A percentile compares a stretch with the other conserved stretches of the same genome.
These are phyloP conservation scores for Hirschfeldia incana DNA, from an alignment of 345 rosid genomes.

Conservation along the genomic window DNA sequence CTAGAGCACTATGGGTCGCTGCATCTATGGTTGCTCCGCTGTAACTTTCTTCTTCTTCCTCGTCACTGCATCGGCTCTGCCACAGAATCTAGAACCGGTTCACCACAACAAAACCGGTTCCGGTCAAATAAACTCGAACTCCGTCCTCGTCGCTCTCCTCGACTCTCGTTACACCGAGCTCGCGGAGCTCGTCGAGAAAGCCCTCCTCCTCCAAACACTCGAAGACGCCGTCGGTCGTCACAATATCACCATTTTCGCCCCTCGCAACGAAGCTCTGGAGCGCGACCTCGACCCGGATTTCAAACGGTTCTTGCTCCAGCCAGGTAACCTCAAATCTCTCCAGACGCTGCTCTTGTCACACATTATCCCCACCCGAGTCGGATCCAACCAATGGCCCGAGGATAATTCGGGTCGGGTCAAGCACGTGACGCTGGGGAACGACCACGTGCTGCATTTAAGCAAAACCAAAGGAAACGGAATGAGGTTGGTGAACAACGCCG, in stretches of 20 bases:
- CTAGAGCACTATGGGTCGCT: constrained; percentile 40
- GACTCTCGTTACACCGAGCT: constrained; percentile 84
- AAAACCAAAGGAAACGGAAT: constrained; percentile 34
- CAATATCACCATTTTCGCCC: constrained; percentile 77
- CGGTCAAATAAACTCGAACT: constrained; percentile 69
- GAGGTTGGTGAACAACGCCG: constrained; percentile 47
- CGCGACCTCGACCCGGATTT: constrained; percentile 76
- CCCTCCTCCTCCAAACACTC: constrained; percentile 64
- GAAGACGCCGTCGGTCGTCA: constrained; percentile 64
- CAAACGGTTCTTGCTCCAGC: constrained; percentile 76
- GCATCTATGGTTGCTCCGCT: constrained; percentile 41
- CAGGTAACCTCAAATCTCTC: constrained; percentile 70
- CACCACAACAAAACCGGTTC: constrained; percentile 38
- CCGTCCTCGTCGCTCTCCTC: constrained; percentile 74
- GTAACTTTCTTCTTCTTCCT: constrained; percentile 17
- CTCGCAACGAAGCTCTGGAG: constrained; percentile 72
- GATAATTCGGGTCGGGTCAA: constrained; percentile 31
- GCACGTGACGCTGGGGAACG: constrained; percentile 38
- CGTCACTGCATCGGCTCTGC: constrained; percentile 13
- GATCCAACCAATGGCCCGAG: constrained; percentile 45
- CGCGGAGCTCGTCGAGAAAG: constrained; percentile 75
- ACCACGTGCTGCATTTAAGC: constrained; percentile 44
- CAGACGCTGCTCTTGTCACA: constrained; percentile 61
- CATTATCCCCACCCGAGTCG: constrained; percentile 59
- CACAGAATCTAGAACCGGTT: constrained; percentile 31